phyloP scores from a whole-genome alignment of 2,329 filamentous ascomycete genomes.

The Ophiostoma ulmi region DNA sequence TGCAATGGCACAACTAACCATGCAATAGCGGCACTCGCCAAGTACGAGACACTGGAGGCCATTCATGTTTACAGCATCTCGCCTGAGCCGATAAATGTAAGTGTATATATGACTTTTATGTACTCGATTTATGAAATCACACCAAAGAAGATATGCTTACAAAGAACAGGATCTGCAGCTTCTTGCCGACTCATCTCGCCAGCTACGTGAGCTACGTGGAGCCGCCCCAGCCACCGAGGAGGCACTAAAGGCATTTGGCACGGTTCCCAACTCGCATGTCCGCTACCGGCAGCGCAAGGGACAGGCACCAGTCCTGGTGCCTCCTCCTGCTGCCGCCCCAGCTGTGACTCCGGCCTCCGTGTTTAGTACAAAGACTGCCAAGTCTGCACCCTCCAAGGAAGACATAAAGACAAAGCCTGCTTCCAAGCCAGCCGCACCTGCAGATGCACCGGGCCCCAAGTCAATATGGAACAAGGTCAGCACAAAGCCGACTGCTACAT shows the following conservation, averaged over 20 bases:
- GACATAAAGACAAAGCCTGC: conserved; percentile 5
- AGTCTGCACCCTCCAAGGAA: conserved; percentile 23
- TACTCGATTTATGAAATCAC: neutral
- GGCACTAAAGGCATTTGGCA: conserved; percentile 60
- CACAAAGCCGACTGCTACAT: neutral
- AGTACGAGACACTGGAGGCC: conserved; percentile 67
- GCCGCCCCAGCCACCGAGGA: conserved; percentile 55
- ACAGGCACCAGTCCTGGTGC: conserved; percentile 1
- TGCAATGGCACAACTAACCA: neutral
- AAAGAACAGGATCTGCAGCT: conserved; percentile 54
- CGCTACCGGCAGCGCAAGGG: conserved; percentile 45
- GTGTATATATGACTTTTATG: neutral
- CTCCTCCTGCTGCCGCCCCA: neutral
- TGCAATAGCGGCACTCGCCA: conserved; percentile 45
- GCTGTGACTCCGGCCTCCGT: conserved; percentile 25
- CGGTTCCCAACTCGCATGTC: conserved; percentile 69
- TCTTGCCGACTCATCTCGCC: conserved; percentile 63
- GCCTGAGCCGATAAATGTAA: conserved; percentile 60
- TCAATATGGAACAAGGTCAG: conserved; percentile 24
- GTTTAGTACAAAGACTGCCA: conserved; percentile 28
- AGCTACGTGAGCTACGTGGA: conserved; percentile 52
- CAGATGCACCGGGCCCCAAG: conserved; percentile 4
- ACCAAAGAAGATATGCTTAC: neutral
- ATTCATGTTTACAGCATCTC: conserved; percentile 87
- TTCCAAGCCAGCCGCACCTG: neutral